These are phyloP conservation scores for Aspergillus ochraceoroseus DNA, from an alignment of 2,329 filamentous ascomycete species.

Conservation along the genomic window DNA sequence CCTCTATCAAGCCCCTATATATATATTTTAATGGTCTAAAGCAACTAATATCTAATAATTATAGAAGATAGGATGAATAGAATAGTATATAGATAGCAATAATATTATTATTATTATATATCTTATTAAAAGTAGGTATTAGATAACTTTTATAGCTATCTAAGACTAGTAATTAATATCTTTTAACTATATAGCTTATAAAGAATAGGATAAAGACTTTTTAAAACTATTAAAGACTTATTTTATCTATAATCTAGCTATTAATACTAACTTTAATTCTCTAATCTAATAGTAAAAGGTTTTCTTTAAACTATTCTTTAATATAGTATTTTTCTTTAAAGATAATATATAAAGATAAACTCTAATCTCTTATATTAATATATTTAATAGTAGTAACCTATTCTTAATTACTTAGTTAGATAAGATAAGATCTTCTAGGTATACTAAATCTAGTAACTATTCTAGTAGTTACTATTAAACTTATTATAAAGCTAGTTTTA, in stretches of 20 bases:
- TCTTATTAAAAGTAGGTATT: slow-evolving; percentile 13
- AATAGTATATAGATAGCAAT: background rate
- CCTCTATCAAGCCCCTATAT: background rate
- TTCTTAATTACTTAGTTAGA: slow-evolving; percentile 16
- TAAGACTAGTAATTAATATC: slow-evolving; percentile 15
- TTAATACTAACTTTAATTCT: slow-evolving; percentile 5
- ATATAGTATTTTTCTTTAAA: slow-evolving; percentile 13
- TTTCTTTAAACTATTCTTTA: slow-evolving; percentile 11
- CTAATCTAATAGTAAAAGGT: slow-evolving; percentile 1
- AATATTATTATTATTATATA: slow-evolving; percentile 16
- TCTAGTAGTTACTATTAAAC: slow-evolving; percentile 12
- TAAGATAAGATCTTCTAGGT: slow-evolving; percentile 3
- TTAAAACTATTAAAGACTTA: background rate
- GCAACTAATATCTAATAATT: slow-evolving; percentile 14
- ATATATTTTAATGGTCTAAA: slow-evolving; percentile 3
- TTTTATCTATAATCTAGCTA: background rate
- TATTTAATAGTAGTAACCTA: slow-evolving; percentile 11
- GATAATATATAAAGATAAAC: slow-evolving; percentile 5
- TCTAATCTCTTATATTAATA: slow-evolving; percentile 4
- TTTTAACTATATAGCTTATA: slow-evolving; percentile 2
- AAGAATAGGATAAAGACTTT: background rate
- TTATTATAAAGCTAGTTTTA: slow-evolving; percentile 17
- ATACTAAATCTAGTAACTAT: slow-evolving; percentile 11
- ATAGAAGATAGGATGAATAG: slow-evolving; percentile 4
- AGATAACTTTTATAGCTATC: slow-evolving; percentile 16